phyloP scores from a whole-genome alignment of 805 yeast genomes.

The Torulaspora franciscae region DNA sequence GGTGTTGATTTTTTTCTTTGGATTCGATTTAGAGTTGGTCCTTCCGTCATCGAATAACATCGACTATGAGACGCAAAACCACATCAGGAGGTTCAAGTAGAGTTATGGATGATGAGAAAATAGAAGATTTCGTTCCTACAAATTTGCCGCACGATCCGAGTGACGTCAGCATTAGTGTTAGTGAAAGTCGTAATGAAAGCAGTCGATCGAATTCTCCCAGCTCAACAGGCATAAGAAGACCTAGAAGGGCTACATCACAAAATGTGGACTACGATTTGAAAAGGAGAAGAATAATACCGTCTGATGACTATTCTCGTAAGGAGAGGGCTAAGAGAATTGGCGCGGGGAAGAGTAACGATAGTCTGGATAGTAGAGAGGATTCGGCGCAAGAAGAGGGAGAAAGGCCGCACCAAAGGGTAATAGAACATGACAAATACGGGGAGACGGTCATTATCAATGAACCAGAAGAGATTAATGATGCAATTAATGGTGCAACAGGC shows the following conservation, averaged over 20 bases:
- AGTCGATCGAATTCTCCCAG: slow-evolving; percentile 13
- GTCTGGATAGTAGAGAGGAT: neutral
- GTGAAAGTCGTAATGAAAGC: slow-evolving; percentile 2
- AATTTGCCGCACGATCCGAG: neutral
- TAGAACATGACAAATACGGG: slow-evolving; percentile 22
- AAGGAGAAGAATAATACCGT: slow-evolving; percentile 30
- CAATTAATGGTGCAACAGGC: slow-evolving; percentile 63
- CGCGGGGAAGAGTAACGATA: neutral
- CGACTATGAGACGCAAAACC: slow-evolving; percentile 3
- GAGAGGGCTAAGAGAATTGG: neutral
- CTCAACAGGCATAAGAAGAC: slow-evolving; percentile 19
- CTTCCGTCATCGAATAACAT: neutral
- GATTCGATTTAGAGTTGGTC: neutral
- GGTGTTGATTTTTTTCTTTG: neutral
- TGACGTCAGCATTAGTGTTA: neutral
- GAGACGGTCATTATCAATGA: slow-evolving; percentile 39
- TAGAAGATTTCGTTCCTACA: neutral
- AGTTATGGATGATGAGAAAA: slow-evolving; percentile 1
- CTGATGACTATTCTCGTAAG: slow-evolving; percentile 19
- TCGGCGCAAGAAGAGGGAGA: slow-evolving; percentile 1
- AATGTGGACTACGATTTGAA: slow-evolving; percentile 35
- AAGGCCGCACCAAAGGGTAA: slow-evolving; percentile 4
- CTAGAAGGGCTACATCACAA: slow-evolving; percentile 28
- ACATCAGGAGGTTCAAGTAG: neutral
- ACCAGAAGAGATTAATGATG: slow-evolving; percentile 48